Conservation (phyloP, 169 alveolate genomes). For the Eimeria praecox region DNA sequence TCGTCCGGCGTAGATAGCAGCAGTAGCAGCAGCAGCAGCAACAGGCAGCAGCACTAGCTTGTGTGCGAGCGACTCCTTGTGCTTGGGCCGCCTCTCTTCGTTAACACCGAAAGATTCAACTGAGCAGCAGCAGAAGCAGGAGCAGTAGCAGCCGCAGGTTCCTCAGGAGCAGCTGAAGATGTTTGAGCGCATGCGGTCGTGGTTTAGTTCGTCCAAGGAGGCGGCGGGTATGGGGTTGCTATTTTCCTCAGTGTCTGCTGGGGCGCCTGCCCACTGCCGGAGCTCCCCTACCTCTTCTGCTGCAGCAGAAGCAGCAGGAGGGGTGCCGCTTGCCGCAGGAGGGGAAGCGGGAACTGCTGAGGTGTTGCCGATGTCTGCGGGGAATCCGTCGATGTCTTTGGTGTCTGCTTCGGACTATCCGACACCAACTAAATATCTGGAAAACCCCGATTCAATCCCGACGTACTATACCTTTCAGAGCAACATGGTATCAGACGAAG, state of each 20-base stretch:
- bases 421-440: slow-evolving; percentile 81
- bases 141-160: slow-evolving; percentile 38
- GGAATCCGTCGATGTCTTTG: background rate
- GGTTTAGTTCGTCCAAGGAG: slow-evolving; percentile 5
- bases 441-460: slow-evolving; percentile 85
- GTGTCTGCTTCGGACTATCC: slow-evolving; percentile 81
- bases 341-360: background rate
- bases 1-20: background rate
- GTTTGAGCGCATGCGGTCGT: slow-evolving; percentile 50
- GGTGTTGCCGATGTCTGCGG: background rate
- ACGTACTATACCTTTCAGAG: slow-evolving; percentile 86
- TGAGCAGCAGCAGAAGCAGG: background rate
- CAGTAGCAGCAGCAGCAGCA: slow-evolving; percentile 36
- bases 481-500: slow-evolving; percentile 87
- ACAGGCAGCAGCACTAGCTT: background rate
- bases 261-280: slow-evolving; percentile 42
- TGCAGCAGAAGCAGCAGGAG: slow-evolving; percentile 11
- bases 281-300: background rate
- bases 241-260: background rate
- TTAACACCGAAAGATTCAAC: background rate
- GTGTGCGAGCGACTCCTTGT: background rate
- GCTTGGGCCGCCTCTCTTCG: background rate
- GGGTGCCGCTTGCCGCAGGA: background rate
- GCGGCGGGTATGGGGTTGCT: background rate
- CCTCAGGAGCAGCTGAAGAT: background rate